Conservation (phyloP, 2,329 filamentous ascomycete genomes). For the Apiospora saccharicola region DNA sequence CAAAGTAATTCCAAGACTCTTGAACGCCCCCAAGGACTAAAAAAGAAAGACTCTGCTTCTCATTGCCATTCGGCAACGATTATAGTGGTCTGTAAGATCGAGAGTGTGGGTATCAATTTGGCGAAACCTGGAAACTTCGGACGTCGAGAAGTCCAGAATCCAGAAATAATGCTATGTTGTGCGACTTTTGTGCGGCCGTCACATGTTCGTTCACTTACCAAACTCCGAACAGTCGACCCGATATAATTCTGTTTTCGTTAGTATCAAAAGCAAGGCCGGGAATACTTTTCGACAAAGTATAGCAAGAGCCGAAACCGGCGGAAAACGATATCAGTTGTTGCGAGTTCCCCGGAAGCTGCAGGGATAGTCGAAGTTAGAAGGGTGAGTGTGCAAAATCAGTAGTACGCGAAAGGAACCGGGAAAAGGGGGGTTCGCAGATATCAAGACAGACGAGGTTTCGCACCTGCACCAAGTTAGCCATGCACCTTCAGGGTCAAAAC, state of each 20-base stretch:
- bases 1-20: not conserved
- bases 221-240: not conserved
- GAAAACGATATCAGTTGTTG: not conserved
- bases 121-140: not conserved
- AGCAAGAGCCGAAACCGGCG: not conserved
- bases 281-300: not conserved
- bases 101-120: constrained; percentile 10
- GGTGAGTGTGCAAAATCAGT: constrained; percentile 10
- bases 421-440: constrained; percentile 32
- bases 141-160: not conserved
- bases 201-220: constrained; percentile 3
- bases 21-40: not conserved
- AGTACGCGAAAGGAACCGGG: constrained; percentile 12
- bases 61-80: not conserved
- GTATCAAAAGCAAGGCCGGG: not conserved
- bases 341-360: not conserved
- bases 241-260: constrained; percentile 11
- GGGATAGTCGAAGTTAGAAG: constrained; percentile 1
- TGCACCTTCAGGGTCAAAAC: not conserved
- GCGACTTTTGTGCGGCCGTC: not conserved
- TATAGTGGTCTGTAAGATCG: not conserved
- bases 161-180: not conserved
- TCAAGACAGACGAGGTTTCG: constrained; percentile 61
- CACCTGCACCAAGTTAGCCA: constrained; percentile 49
- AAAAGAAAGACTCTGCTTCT: not conserved